These are phyloP conservation scores for Forsythia suspensa DNA, from an alignment of 257 asterid species.

Conservation along the genomic window DNA sequence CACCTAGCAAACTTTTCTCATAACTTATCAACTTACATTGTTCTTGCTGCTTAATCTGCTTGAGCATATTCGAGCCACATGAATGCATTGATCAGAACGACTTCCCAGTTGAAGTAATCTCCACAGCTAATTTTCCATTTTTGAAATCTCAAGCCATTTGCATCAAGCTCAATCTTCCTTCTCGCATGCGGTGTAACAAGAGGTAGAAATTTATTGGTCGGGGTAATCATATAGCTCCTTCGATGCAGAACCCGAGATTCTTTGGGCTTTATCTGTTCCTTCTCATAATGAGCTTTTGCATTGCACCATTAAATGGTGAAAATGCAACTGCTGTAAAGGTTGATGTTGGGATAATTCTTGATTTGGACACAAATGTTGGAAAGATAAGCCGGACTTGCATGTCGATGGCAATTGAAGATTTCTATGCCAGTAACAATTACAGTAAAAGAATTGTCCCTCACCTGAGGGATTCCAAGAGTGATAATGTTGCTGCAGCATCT, in stretches of 20 bases:
- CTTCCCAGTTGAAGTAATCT: too few relatives aligned
- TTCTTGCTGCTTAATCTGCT: background rate
- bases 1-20: background rate
- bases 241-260: conserved; percentile 24
- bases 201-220: too few relatives aligned
- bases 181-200: too few relatives aligned
- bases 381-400: conserved; percentile 31
- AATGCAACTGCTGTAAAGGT: conserved; percentile 20
- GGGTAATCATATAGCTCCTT: background rate
- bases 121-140: too few relatives aligned
- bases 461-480: conserved; percentile 31
- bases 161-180: background rate
- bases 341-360: conserved; percentile 48
- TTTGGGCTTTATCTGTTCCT: conserved; percentile 2
- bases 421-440: conserved; percentile 23
- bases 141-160: background rate
- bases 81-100: background rate
- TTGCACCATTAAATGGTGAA: background rate
- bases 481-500: conserved; percentile 40
- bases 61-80: background rate
- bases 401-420: conserved; percentile 45
- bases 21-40: background rate
- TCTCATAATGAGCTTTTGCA: conserved; percentile 16
- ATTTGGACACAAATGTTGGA: conserved; percentile 27
- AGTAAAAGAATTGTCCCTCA: conserved; percentile 37